Evolutionary conservation across 2,329 filamentous ascomycete genomes (phyloP), one percentile per base, ranked within the genome.

Genomic region (Ceratocystis albifundus): DNA sequence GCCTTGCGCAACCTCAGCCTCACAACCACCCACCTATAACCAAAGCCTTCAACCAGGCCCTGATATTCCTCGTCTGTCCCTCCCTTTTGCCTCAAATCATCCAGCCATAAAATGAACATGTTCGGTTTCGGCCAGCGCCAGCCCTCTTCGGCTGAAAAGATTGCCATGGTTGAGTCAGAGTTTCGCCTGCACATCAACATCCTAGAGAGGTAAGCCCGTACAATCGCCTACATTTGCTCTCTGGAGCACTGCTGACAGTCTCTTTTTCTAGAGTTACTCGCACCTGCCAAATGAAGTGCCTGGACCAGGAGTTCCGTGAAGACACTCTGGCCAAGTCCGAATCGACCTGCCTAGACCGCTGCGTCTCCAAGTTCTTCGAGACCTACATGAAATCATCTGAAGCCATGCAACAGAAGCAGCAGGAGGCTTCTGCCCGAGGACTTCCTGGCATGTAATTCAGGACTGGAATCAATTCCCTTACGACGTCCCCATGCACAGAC

Each of bases 281-380:
- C 77, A 89, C 90, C 69, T 99, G 94, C 84, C 86, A 89, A 71
- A 86, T 88, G 76, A 99, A 99, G 82, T 99, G 94, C 79, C 84
- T 99, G 72, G 93, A 93, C 69, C 82, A 80, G 74, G 86, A 93
- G 73, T 99, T 97, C 85, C 90, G 91, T 76, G 94, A 99, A 80
- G 86, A 84, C 76, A 93, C 99, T 72, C 86, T 99, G 74, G 96
- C 96, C 85, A 99, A 99, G 81, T 95, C 92, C 82, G 94, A 99
- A 79, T 91, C 88, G 71, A 94, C 99, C 72, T 99, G 95, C 80
- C 86, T 99, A 72, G 94, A 99, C 80, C 90, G 94, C 74, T 99
- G 95, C 79, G 89, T 95, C 67, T 84, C 89, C 74, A 99, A 99
- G 81, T 99, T 97, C 82, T 96, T 99, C 79, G 93, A 97, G 72